phyloP scores from a whole-genome alignment of 441 rosid species.

The Bruguiera hainesii region DNA sequence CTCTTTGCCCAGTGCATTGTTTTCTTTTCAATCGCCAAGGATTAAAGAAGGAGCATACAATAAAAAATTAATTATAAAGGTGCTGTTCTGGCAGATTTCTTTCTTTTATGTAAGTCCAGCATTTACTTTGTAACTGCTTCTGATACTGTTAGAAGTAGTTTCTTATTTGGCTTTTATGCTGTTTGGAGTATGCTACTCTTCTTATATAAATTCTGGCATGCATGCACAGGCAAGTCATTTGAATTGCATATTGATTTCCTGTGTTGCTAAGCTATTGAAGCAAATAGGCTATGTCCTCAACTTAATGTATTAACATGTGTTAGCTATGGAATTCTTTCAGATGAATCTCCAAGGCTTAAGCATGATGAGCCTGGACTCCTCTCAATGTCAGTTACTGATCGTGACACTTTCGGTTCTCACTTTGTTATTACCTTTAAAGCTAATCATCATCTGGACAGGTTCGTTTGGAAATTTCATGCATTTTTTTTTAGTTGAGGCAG shows the following conservation, averaged over 20 bases:
- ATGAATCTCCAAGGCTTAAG: slow-evolving; percentile 74
- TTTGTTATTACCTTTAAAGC: slow-evolving; percentile 77
- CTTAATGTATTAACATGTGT: slow-evolving; percentile 10
- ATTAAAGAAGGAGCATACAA: no score
- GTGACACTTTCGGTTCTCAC: slow-evolving; percentile 82
- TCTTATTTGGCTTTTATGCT: not conserved
- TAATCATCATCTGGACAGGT: slow-evolving; percentile 83
- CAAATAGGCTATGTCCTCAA: not conserved
- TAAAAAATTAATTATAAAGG: not conserved
- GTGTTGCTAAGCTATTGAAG: not conserved
- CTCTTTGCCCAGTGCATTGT: no score
- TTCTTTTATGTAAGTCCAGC: not conserved
- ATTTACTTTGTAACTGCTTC: not conserved
- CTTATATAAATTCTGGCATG: not conserved
- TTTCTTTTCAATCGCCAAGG: no score
- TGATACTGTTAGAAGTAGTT: not conserved
- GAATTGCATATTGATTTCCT: not conserved
- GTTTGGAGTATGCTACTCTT: not conserved
- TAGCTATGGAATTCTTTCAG: slow-evolving; percentile 38
- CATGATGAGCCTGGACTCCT: slow-evolving; percentile 84
- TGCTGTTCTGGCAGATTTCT: not conserved
- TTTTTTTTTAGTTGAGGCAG: not conserved
- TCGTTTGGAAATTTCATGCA: slow-evolving; percentile 10
- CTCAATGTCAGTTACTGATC: slow-evolving; percentile 77
- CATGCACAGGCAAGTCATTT: not conserved